Evolutionary conservation across 2,329 filamentous ascomycete species (phyloP).

Genomic region (Microcera coccophila): DNA sequence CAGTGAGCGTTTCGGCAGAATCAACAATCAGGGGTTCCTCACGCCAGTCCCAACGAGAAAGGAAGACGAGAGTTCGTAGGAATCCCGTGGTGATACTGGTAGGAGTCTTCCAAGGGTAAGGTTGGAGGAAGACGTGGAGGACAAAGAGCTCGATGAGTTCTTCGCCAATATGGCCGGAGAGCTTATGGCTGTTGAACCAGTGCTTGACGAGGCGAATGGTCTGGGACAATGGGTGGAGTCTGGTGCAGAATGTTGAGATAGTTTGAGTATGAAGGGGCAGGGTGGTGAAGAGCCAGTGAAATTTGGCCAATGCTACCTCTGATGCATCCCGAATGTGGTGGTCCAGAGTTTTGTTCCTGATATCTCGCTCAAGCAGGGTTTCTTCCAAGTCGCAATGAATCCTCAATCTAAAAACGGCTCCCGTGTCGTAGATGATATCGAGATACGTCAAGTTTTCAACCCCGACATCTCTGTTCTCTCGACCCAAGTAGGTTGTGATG

Average conservation of each 20-base stretch:
- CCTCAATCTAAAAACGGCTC: constrained; percentile 74
- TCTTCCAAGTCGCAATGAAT: constrained; percentile 88
- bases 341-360: constrained; percentile 68
- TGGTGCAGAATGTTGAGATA: constrained; percentile 73
- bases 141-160: constrained; percentile 84
- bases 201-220: constrained; percentile 81
- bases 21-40: constrained; percentile 78
- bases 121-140: constrained; percentile 71
- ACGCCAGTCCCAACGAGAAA: constrained; percentile 91
- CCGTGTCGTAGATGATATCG: constrained; percentile 70
- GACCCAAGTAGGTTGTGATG: constrained; percentile 66
- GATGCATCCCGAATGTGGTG: constrained; percentile 64
- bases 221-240: constrained; percentile 73
- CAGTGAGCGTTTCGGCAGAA: constrained; percentile 57
- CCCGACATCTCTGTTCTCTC: constrained; percentile 69
- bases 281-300: constrained; percentile 68
- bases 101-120: constrained; percentile 75
- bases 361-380: constrained; percentile 70
- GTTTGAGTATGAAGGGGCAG: constrained; percentile 77
- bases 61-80: constrained; percentile 70
- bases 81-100: constrained; percentile 77
- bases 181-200: constrained; percentile 84
- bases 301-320: constrained; percentile 63
- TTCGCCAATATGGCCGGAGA: constrained; percentile 69
- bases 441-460: constrained; percentile 77